Evolutionary conservation across 1,284 basidiomycete genomes (phyloP).

Genomic region (Wallemia mellicola): DNA sequence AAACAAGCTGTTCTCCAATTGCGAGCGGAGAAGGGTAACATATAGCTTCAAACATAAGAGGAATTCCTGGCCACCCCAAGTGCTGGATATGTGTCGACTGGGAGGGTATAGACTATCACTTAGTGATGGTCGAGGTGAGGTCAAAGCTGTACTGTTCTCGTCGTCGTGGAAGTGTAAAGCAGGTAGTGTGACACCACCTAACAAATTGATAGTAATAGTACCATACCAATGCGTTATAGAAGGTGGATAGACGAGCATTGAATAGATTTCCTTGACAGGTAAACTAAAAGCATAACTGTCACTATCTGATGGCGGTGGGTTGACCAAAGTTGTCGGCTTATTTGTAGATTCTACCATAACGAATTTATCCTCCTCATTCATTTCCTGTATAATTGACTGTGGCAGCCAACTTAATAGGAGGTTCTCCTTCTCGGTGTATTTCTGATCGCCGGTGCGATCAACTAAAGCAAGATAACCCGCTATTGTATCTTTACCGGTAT

Average conservation of each 20-base stretch:
- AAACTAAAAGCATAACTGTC: conserved; percentile 88
- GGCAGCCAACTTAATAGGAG: conserved; percentile 50
- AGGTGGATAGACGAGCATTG: conserved; percentile 54
- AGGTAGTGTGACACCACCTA: conserved; percentile 61
- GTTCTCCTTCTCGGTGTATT: background rate
- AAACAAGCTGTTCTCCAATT: conserved; percentile 47
- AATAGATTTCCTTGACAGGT: conserved; percentile 63
- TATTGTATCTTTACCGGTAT: background rate
- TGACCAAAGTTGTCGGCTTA: conserved; percentile 42
- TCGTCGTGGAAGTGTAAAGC: conserved; percentile 90
- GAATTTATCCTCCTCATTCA: conserved; percentile 55
- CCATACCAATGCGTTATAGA: conserved; percentile 61
- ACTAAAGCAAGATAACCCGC: background rate
- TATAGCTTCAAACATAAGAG: conserved; percentile 37
- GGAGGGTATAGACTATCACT: conserved; percentile 6
- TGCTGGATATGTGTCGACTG: conserved; percentile 9
- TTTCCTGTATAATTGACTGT: conserved; percentile 38
- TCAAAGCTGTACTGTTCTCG: conserved; percentile 21
- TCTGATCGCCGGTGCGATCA: background rate
- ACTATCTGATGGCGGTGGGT: conserved; percentile 37
- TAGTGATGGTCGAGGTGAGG: background rate
- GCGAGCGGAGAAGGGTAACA: conserved; percentile 44
- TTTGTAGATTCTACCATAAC: conserved; percentile 34
- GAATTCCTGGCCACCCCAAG: conserved; percentile 29
- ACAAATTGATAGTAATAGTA: conserved; percentile 39